Evolutionary conservation across 805 yeast species (phyloP).

Genomic region (Pichia sporocuriosa): DNA sequence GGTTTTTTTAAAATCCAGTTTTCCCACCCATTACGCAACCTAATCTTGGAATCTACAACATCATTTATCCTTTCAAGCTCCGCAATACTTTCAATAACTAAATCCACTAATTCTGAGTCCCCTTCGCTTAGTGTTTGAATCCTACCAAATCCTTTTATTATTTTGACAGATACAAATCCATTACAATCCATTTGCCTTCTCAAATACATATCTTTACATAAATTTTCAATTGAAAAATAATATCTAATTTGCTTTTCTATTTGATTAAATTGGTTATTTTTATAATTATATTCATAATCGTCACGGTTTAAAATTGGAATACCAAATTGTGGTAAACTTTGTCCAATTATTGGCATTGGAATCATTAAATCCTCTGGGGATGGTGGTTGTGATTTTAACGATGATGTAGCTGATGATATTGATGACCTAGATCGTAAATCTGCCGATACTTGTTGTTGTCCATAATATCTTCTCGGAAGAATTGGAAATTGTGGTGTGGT

Average conservation of each 20-base stretch:
- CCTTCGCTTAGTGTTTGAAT: conserved; percentile 52
- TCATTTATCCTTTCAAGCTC: conserved; percentile 24
- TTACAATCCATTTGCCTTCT: conserved; percentile 67
- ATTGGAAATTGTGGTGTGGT: background rate
- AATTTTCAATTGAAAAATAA: conserved; percentile 81
- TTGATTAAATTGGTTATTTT: conserved; percentile 13
- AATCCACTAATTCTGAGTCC: conserved; percentile 35
- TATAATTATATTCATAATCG: background rate
- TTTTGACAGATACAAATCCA: conserved; percentile 58
- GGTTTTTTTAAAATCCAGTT: conserved; percentile 58
- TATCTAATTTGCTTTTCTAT: conserved; percentile 61
- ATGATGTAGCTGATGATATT: too few relatives aligned
- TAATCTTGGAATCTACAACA: conserved; percentile 39
- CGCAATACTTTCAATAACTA: conserved; percentile 15
- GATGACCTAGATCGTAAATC: too few relatives aligned
- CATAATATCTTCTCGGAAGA: background rate
- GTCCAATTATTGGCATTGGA: too few relatives aligned
- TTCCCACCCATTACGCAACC: conserved; percentile 52
- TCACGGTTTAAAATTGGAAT: background rate
- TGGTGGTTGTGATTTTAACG: too few relatives aligned
- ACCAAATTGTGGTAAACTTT: background rate
- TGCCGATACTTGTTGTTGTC: background rate
- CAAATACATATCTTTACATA: conserved; percentile 73
- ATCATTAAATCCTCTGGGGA: too few relatives aligned
- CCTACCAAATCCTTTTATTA: conserved; percentile 64